Evolutionary conservation across 495 filamentous ascomycete species (phyloP).

Genomic region (Penicillium canariense): DNA sequence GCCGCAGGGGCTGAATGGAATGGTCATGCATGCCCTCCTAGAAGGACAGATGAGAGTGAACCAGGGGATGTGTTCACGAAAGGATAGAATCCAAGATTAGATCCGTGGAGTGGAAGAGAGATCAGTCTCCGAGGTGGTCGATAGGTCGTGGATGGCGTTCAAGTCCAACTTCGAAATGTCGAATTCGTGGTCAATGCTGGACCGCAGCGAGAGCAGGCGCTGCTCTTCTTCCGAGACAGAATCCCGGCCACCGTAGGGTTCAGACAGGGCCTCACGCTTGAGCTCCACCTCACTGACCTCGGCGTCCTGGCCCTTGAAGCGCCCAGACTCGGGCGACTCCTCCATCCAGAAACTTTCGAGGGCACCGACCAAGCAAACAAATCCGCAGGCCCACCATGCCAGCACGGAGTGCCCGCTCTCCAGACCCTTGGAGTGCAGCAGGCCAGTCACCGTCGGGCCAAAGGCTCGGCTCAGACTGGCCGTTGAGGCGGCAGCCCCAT

Average conservation of each 20-base stretch:
- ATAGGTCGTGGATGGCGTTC: slow-evolving; percentile 13
- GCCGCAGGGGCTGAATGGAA: slow-evolving; percentile 8
- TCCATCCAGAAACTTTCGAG: slow-evolving; percentile 54
- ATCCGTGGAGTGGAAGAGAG: background rate
- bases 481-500: slow-evolving; percentile 86
- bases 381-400: slow-evolving; percentile 85
- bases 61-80: background rate
- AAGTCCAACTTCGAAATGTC: slow-evolving; percentile 31
- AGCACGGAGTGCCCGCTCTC: slow-evolving; percentile 77
- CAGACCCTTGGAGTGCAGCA: slow-evolving; percentile 78
- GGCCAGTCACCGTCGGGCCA: slow-evolving; percentile 82
- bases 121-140: slow-evolving; percentile 12
- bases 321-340: slow-evolving; percentile 35
- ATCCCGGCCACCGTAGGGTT: slow-evolving; percentile 18
- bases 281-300: slow-evolving; percentile 27
- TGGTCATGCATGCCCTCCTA: slow-evolving; percentile 13
- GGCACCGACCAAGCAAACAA: slow-evolving; percentile 73
- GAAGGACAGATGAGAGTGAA: slow-evolving; percentile 12
- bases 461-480: slow-evolving; percentile 84
- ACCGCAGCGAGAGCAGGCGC: slow-evolving; percentile 42
- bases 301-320: slow-evolving; percentile 20
- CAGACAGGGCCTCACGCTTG: slow-evolving; percentile 26
- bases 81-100: background rate
- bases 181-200: slow-evolving; percentile 40
- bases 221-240: slow-evolving; percentile 37